These are phyloP conservation scores for Punica granatum DNA, from an alignment of 345 rosid species.

Conservation along the genomic window DNA sequence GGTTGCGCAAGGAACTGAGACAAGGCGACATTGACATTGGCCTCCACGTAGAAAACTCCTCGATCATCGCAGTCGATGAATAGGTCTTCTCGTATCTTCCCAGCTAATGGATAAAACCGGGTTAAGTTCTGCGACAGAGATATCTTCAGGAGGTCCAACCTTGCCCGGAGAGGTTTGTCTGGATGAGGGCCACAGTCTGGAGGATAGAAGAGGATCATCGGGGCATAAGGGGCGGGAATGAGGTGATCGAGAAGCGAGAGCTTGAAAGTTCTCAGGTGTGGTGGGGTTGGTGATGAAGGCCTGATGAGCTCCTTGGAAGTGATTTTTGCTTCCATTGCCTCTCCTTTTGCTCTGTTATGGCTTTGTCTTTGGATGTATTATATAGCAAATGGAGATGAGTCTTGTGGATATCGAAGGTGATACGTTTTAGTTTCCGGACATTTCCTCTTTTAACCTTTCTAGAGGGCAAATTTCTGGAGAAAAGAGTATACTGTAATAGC, in stretches of 20 bases:
- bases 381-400: not conserved
- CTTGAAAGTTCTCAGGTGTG: slow-evolving; percentile 15
- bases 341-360: not conserved
- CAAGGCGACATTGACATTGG: slow-evolving; percentile 11
- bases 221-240: slow-evolving; percentile 15
- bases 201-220: slow-evolving; percentile 16
- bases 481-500: too few relatives aligned
- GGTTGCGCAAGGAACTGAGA: slow-evolving; percentile 16
- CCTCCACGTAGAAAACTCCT: slow-evolving; percentile 17
- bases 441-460: too few relatives aligned
- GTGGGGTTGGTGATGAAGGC: slow-evolving; percentile 24
- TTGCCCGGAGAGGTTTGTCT: not conserved
- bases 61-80: slow-evolving; percentile 24
- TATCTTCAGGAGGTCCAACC: slow-evolving; percentile 3
- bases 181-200: not conserved
- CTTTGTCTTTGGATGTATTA: not conserved
- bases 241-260: slow-evolving; percentile 23
- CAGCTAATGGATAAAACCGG: slow-evolving; percentile 22
- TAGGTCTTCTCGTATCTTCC: slow-evolving; percentile 16
- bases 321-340: slow-evolving; percentile 16
- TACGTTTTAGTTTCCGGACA: too few relatives aligned
- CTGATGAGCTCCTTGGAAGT: slow-evolving; percentile 17
- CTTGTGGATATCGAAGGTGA: too few relatives aligned
- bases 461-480: too few relatives aligned
- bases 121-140: slow-evolving; percentile 20